These are phyloP conservation scores for Colletotrichum simmondsii DNA, from an alignment of 2,329 filamentous ascomycete species.

Conservation along the genomic window DNA sequence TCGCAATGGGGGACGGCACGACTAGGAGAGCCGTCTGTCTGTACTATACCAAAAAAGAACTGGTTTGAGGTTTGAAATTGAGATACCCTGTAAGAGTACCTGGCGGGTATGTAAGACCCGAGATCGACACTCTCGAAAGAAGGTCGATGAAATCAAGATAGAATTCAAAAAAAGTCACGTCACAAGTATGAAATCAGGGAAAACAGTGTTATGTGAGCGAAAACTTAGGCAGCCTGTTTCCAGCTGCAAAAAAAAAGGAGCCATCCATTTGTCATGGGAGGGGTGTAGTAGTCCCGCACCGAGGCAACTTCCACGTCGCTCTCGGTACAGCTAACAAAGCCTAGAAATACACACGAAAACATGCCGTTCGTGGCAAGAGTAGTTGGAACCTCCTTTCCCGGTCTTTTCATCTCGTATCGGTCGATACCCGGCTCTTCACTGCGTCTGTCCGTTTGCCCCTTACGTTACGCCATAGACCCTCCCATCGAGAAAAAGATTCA, in stretches of 20 bases:
- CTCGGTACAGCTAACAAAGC: neutral
- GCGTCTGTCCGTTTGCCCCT: neutral
- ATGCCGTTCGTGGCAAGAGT: constrained; percentile 9
- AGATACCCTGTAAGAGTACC: constrained; percentile 31
- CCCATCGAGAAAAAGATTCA: constrained; percentile 7
- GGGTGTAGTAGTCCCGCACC: constrained; percentile 8
- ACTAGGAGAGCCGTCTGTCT: constrained; percentile 6
- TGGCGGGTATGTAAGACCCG: neutral
- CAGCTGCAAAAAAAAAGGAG: constrained; percentile 1
- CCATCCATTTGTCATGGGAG: constrained; percentile 28
- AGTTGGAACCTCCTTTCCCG: neutral
- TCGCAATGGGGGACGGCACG: neutral
- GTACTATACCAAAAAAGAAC: neutral
- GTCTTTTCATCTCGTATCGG: constrained; percentile 11
- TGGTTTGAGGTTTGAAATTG: neutral
- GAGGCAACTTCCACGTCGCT: neutral
- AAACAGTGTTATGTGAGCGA: neutral
- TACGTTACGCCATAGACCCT: constrained; percentile 18
- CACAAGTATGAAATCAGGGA: neutral
- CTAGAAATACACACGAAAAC: constrained; percentile 31
- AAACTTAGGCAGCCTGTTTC: constrained; percentile 6
- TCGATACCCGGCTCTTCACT: neutral
- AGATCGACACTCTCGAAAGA: neutral
- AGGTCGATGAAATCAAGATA: neutral
- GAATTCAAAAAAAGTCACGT: neutral